Percentiles rank a stretch among this genome's conserved stretches.
phyloP scores from a whole-genome alignment of 805 yeast species.

The Clavispora santaluciae region DNA sequence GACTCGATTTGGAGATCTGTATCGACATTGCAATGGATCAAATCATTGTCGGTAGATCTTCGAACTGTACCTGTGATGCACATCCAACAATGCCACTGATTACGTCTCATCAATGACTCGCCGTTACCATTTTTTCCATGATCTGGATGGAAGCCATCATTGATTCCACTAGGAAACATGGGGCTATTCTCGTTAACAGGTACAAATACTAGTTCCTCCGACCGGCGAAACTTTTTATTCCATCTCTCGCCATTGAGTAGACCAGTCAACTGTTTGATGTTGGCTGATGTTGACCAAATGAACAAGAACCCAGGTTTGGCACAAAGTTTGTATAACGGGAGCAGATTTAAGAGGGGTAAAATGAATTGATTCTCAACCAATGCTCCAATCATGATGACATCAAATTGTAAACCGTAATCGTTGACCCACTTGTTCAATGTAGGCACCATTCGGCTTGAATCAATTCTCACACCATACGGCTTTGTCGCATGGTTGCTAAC shows the following conservation, averaged over 20 bases:
- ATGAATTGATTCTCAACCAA: slow-evolving; percentile 69
- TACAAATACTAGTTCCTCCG: slow-evolving; percentile 83
- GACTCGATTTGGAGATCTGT: slow-evolving; percentile 77
- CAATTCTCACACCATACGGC: slow-evolving; percentile 63
- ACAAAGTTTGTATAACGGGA: slow-evolving; percentile 70
- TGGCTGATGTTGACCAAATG: slow-evolving; percentile 80
- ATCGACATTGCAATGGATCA: slow-evolving; percentile 89
- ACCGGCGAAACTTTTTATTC: slow-evolving; percentile 70
- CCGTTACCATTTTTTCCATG: slow-evolving; percentile 12
- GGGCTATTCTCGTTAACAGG: slow-evolving; percentile 64
- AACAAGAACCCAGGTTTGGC: slow-evolving; percentile 83
- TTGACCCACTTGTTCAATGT: slow-evolving; percentile 59
- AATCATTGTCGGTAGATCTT: slow-evolving; percentile 74
- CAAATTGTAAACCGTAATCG: slow-evolving; percentile 60
- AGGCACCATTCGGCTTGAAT: slow-evolving; percentile 49
- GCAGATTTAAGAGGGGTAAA: slow-evolving; percentile 52
- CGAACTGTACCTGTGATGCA: slow-evolving; percentile 93
- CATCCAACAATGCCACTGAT: slow-evolving; percentile 98
- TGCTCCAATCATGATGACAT: slow-evolving; percentile 90
- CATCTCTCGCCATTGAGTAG: slow-evolving; percentile 47
- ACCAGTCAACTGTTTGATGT: slow-evolving; percentile 58
- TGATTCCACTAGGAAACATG: slow-evolving; percentile 53
- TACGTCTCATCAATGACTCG: slow-evolving; percentile 49
- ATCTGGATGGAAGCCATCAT: slow-evolving; percentile 18
- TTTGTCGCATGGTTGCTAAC: slow-evolving; percentile 46